Conservation (phyloP, 306 rosid genomes). For the Inga laurina region DNA sequence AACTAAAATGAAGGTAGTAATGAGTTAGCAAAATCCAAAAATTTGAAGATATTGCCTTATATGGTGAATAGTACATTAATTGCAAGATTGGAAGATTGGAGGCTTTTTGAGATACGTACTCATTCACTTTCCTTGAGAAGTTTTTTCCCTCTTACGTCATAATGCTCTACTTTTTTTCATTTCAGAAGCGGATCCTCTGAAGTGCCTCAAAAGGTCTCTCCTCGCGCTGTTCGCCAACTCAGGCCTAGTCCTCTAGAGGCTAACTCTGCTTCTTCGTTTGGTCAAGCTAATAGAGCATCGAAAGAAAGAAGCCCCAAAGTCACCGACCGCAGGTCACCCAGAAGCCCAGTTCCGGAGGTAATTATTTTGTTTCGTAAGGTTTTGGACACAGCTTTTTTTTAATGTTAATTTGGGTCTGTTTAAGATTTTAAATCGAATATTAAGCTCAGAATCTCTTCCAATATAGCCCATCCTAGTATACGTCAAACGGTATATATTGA, state of each 20-base stretch:
- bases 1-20: conserved; percentile 11
- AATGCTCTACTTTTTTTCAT: conserved; percentile 2
- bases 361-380: background rate
- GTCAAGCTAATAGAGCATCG: conserved; percentile 52
- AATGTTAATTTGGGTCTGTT: background rate
- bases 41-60: conserved; percentile 26
- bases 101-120: background rate
- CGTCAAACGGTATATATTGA: background rate
- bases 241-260: conserved; percentile 60
- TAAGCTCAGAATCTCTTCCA: background rate
- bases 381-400: background rate
- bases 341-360: conserved; percentile 84
- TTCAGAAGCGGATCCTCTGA: conserved; percentile 75
- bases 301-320: conserved; percentile 90
- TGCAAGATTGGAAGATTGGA: conserved; percentile 1
- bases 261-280: conserved; percentile 53
- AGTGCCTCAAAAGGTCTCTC: conserved; percentile 75
- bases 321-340: conserved; percentile 73
- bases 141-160: conserved; percentile 19
- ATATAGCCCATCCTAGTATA: too few species aligned
- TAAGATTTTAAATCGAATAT: background rate
- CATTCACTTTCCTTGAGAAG: background rate
- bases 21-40: conserved; percentile 1
- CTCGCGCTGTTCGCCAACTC: conserved; percentile 67
- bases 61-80: conserved; percentile 21